Evolutionary conservation across 148 eudicot species (phyloP), one percentile per base, ranked within the genome.

Genomic region (Cornus florida): DNA sequence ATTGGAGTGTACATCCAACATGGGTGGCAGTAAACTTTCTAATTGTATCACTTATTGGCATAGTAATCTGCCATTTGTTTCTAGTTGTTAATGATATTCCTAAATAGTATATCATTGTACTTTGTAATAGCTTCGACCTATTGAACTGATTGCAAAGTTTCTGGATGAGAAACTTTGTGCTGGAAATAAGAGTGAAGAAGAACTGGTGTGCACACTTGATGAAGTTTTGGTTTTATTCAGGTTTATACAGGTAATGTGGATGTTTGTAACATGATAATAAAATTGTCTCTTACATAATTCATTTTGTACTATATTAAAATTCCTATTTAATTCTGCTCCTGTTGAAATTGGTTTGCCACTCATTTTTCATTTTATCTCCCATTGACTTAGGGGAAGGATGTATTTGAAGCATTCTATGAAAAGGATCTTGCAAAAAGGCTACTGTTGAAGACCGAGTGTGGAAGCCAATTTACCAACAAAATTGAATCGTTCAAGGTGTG

Each of bases 161-260:
- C 82, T 95, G 84, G 98, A 95, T 78, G 97, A 95, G 87, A 95
- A 90, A 82, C 97, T 95, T 46, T 97, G 98, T 83, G 98, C 98
- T 83, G 98, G 98, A 62, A 95, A 95, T 85, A 95, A 95, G 86
- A 97, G 98, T 77, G 98, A 95, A 83, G 98, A 95, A 82, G 98
- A 95, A 84, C 76, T 95, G 87, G 98, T 93, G 88, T 97, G 96
- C 67, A 93, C 88, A 70, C 98, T 95, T 71, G 98, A 95, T 87
- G 92, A 92, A 93, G 97, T 95, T 28, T 83, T 95, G 89, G 94
- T 92, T 28, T 83, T 95, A 77, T 95, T 95, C 84, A 90, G 98
- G 70, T 95, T 91, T 82, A 93, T 95, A 85, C 98, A 95, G 97
- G 98, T 93, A 88, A 59, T 33, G 28, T 38, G 24, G 31, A 62